Conservation (phyloP, 805 yeast genomes). For the Wickerhamiella alocasiicola region DNA sequence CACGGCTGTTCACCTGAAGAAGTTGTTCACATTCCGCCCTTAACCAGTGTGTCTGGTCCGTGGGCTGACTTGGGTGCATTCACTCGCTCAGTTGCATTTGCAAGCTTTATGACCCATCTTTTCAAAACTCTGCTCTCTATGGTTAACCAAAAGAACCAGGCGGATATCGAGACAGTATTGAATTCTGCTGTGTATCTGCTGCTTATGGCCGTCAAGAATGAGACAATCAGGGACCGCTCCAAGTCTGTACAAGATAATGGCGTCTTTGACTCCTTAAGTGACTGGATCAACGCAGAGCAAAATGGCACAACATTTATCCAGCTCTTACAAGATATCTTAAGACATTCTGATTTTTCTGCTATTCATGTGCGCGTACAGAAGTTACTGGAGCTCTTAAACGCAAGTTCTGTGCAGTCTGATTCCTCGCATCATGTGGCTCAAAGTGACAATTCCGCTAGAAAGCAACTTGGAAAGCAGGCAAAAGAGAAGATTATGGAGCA, state of each 20-base stretch:
- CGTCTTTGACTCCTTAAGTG: constrained; percentile 10
- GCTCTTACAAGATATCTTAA: constrained; percentile 13
- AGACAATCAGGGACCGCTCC: constrained; percentile 18
- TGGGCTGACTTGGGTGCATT: constrained; percentile 24
- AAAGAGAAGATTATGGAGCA: constrained; percentile 63
- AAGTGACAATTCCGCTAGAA: constrained; percentile 44
- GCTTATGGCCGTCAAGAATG: constrained; percentile 44
- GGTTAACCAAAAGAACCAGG: constrained; percentile 28
- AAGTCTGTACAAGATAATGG: constrained; percentile 2
- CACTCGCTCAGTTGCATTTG: constrained; percentile 23
- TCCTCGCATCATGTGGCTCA: constrained; percentile 15
- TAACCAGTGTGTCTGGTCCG: constrained; percentile 26
- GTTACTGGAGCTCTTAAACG: constrained; percentile 11
- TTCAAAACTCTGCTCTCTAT: constrained; percentile 11
- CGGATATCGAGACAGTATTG: constrained; percentile 42
- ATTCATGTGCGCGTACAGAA: constrained; percentile 13
- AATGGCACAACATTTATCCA: constrained; percentile 15
- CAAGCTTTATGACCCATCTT: constrained; percentile 17
- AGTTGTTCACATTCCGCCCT: constrained; percentile 45
- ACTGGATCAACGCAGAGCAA: constrained; percentile 11
- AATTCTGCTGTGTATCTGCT: constrained; percentile 53
- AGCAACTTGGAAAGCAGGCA: constrained; percentile 54
- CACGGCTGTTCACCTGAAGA: constrained; percentile 33
- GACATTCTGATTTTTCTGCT: background rate
- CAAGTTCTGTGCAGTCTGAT: constrained; percentile 6